These are phyloP conservation scores for Aegilops umbellulata DNA, from an alignment of 176 grass and related monocot species.

Conservation along the genomic window DNA sequence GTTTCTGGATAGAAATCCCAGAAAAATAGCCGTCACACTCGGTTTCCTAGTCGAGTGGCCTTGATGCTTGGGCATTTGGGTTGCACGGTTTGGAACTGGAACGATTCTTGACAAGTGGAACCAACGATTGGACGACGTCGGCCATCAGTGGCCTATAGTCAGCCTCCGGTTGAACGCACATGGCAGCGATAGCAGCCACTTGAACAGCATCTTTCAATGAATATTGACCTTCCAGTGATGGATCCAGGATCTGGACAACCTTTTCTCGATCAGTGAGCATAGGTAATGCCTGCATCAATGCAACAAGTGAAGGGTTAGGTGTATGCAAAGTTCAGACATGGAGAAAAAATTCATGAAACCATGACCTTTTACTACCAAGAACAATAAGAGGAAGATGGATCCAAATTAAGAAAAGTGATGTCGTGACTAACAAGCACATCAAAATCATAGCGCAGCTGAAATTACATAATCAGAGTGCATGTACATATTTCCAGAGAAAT, in stretches of 20 bases:
- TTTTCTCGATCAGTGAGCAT: slow-evolving; percentile 89
- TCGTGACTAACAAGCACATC: not conserved
- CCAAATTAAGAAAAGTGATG: slow-evolving; percentile 10
- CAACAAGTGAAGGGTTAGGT: slow-evolving; percentile 24
- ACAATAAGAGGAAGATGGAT: slow-evolving; percentile 15
- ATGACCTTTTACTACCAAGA: not conserved
- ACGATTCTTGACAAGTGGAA: slow-evolving; percentile 86
- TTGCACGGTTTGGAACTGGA: slow-evolving; percentile 43
- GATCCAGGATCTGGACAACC: slow-evolving; percentile 84
- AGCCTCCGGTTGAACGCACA: slow-evolving; percentile 97
- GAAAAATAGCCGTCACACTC: not conserved
- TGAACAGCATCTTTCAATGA: slow-evolving; percentile 97
- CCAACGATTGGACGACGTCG: slow-evolving; percentile 90
- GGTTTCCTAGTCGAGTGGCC: slow-evolving; percentile 27
- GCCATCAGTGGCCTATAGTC: slow-evolving; percentile 98
- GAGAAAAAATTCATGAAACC: slow-evolving; percentile 10
- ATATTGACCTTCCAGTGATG: slow-evolving; percentile 94
- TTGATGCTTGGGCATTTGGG: slow-evolving; percentile 37
- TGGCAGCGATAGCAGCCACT: slow-evolving; percentile 94
- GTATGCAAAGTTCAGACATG: slow-evolving; percentile 11
- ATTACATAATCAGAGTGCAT: not conserved
- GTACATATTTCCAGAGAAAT: not conserved
- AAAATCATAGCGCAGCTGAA: slow-evolving; percentile 6
- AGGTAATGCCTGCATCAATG: slow-evolving; percentile 68
- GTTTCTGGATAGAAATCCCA: slow-evolving; percentile 13